phyloP scores from a whole-genome alignment of 1,139 yeast genomes.

The Nakaseomyces delphensis region DNA sequence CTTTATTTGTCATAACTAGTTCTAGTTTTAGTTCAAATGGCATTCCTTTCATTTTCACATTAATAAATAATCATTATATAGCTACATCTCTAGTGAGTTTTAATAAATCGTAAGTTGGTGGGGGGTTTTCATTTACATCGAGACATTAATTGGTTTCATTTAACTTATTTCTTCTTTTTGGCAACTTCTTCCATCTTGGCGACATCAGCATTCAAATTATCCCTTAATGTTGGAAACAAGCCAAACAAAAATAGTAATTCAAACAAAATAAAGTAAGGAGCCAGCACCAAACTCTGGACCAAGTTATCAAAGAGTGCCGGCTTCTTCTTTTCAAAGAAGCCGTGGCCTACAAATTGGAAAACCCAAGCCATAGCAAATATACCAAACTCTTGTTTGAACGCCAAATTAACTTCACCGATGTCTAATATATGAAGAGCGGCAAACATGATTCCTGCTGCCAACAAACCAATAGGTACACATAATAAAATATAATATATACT shows the following conservation, averaged over 20 bases:
- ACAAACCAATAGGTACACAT: constrained; percentile 37
- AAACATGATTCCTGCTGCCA: constrained; percentile 30
- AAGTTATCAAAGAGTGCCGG: constrained; percentile 84
- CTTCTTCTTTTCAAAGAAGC: constrained; percentile 66
- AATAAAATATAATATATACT: constrained; percentile 38
- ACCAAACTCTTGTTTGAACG: constrained; percentile 12
- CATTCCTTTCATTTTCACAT: too few relatives aligned
- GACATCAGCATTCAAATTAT: constrained; percentile 40
- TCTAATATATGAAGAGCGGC: constrained; percentile 25
- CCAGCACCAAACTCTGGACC: constrained; percentile 76
- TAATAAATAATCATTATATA: too few relatives aligned
- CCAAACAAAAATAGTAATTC: constrained; percentile 69
- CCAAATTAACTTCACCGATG: constrained; percentile 10
- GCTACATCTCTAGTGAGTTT: too few relatives aligned
- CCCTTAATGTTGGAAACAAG: constrained; percentile 45
- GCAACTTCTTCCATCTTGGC: constrained; percentile 30
- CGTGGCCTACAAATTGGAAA: constrained; percentile 87
- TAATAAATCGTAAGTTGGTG: too few relatives aligned
- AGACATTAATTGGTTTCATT: too few relatives aligned
- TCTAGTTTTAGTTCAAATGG: too few relatives aligned
- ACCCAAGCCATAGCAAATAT: constrained; percentile 59
- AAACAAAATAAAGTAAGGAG: constrained; percentile 81
- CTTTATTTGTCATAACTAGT: too few relatives aligned
- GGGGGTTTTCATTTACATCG: too few relatives aligned
- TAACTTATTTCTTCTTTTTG: constrained; percentile 19